Percentiles rank a stretch among this genome's conserved stretches.
These are phyloP conservation scores for Lecanoromycetidae sp. DNA, from an alignment of 2,329 filamentous ascomycete species.

Conservation along the genomic window DNA sequence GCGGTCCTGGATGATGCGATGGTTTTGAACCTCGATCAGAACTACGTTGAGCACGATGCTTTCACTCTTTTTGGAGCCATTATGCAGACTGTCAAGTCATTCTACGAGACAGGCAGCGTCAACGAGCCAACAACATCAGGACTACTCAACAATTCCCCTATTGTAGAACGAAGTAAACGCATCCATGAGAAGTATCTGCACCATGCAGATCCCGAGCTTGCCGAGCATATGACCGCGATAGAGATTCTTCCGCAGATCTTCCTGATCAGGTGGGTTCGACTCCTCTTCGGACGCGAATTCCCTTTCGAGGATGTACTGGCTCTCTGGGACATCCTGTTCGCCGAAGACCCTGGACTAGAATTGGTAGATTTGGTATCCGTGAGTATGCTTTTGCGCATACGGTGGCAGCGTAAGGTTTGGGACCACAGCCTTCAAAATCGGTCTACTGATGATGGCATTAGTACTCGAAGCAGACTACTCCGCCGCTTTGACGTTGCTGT, in stretches of 20 bases:
- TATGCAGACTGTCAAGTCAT: slow-evolving; percentile 77
- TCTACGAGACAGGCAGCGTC: slow-evolving; percentile 61
- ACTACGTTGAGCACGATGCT: slow-evolving; percentile 77
- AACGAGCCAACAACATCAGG: slow-evolving; percentile 22
- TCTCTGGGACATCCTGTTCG: slow-evolving; percentile 86
- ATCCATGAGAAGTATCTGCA: slow-evolving; percentile 76
- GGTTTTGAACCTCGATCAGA: slow-evolving; percentile 55
- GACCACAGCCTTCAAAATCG: neutral
- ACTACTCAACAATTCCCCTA: slow-evolving; percentile 46
- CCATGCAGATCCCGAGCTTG: slow-evolving; percentile 70
- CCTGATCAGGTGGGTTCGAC: slow-evolving; percentile 89
- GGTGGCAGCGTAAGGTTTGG: slow-evolving; percentile 62
- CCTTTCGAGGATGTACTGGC: slow-evolving; percentile 70
- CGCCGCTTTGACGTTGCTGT: slow-evolving; percentile 63
- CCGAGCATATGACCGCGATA: slow-evolving; percentile 64
- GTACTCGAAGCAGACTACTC: slow-evolving; percentile 84
- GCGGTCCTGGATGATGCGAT: slow-evolving; percentile 40
- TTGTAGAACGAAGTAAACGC: slow-evolving; percentile 71
- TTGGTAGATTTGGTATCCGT: slow-evolving; percentile 86
- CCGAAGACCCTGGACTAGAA: slow-evolving; percentile 66
- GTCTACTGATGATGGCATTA: slow-evolving; percentile 27
- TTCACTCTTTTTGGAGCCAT: slow-evolving; percentile 74
- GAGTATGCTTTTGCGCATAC: slow-evolving; percentile 81
- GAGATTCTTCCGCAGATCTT: slow-evolving; percentile 96
- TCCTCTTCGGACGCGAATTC: slow-evolving; percentile 89